These are phyloP conservation scores for Colletotrichum lini DNA, from an alignment of 2,329 filamentous ascomycete genomes.

Conservation along the genomic window DNA sequence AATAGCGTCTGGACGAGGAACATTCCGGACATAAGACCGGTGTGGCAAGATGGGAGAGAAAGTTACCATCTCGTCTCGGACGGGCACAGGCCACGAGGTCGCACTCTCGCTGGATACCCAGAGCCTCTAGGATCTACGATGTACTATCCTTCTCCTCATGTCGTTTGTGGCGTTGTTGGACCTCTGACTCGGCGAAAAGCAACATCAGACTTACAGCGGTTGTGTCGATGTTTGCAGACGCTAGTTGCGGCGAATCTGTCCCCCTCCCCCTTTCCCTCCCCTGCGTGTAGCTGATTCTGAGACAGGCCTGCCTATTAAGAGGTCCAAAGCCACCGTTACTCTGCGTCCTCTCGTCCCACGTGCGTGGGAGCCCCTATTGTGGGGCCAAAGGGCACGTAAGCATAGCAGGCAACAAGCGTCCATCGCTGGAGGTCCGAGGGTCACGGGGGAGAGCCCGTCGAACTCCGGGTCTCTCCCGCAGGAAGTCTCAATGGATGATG, in stretches of 20 bases:
- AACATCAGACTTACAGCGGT: constrained; percentile 20
- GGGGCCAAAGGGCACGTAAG: background rate
- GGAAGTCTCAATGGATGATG: constrained; percentile 17
- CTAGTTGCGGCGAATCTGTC: background rate
- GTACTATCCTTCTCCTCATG: background rate
- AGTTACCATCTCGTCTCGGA: background rate
- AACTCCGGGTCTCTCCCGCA: constrained; percentile 14
- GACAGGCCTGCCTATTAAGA: background rate
- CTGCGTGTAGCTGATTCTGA: constrained; percentile 13
- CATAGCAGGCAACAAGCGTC: background rate
- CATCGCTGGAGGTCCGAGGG: constrained; percentile 1
- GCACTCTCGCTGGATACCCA: constrained; percentile 16
- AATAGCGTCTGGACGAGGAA: constrained; percentile 22
- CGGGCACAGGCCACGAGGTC: constrained; percentile 24
- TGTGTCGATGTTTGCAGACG: constrained; percentile 27
- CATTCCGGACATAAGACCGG: constrained; percentile 11
- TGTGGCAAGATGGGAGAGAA: constrained; percentile 5
- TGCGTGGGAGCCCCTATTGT: constrained; percentile 19
- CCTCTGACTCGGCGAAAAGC: constrained; percentile 35
- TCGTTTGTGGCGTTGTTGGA: background rate
- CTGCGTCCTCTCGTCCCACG: constrained; percentile 11
- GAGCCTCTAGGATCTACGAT: background rate
- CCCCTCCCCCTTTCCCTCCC: background rate
- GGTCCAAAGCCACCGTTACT: constrained; percentile 14
- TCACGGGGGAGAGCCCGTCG: constrained; percentile 1